Percentiles rank a stretch among this genome's conserved stretches.
Conservation (phyloP, 345 rosid species). For the Syzygium grande region DNA sequence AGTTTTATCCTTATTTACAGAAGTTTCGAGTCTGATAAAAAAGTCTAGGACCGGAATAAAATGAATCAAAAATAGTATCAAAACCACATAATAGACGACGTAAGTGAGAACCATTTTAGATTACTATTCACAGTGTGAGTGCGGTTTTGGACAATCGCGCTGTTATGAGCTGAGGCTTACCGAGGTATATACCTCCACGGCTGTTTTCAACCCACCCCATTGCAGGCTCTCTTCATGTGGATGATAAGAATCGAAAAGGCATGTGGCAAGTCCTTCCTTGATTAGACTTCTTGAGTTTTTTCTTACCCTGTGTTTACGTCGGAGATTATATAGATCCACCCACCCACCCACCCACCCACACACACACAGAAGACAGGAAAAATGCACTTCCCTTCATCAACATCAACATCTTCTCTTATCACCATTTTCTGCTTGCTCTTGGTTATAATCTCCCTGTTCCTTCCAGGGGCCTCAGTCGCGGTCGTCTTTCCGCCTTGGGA, state of each 20-base stretch:
- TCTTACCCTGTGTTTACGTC: too few species aligned
- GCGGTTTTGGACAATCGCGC: not conserved
- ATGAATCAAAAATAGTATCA: too few species aligned
- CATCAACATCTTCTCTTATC: not conserved
- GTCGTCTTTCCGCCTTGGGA: too few species aligned
- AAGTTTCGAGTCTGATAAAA: not conserved
- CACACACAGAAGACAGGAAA: not conserved
- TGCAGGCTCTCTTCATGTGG: not conserved
- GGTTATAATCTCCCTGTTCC: not conserved
- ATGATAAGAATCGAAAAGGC: not conserved
- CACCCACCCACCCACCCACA: too few species aligned
- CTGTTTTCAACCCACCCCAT: not conserved
- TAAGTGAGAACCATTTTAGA: not conserved
- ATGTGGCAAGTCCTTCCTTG: too few species aligned
- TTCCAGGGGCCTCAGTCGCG: not conserved
- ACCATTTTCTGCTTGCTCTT: not conserved
- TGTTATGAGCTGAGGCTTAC: not conserved
- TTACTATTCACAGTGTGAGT: not conserved
- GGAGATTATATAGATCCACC: not conserved
- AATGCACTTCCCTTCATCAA: not conserved
- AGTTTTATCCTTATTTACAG: not conserved
- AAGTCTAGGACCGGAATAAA: not conserved
- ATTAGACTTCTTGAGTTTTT: too few species aligned
- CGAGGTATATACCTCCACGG: not conserved
- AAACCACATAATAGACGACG: accelerated